Percentiles rank a stretch among this genome's conserved stretches.
Conservation (phyloP, 2,329 filamentous ascomycete species). For the Knufia petricola region DNA sequence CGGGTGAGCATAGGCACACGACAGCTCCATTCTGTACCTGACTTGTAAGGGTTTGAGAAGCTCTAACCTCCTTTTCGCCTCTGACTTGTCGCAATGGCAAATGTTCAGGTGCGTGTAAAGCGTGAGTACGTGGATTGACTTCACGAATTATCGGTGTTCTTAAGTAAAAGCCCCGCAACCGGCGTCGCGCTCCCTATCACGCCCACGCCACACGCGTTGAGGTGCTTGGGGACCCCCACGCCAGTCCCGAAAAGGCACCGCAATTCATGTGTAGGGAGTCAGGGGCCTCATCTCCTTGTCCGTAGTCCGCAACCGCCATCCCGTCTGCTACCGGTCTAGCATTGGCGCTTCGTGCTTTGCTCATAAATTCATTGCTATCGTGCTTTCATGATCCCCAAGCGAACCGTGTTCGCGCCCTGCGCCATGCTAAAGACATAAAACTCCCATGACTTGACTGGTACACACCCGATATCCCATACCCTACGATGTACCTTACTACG, state of each 20-base stretch:
- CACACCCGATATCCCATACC: too few species aligned
- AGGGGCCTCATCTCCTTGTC: too few species aligned
- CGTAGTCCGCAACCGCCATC: too few species aligned
- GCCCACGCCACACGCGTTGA: not conserved
- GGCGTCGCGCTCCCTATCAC: not conserved
- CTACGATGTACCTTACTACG: constrained; percentile 10
- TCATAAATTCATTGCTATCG: not conserved
- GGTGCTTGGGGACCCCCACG: constrained; percentile 1
- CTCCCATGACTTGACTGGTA: too few species aligned
- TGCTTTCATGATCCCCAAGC: not conserved
- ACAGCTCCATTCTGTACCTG: not conserved
- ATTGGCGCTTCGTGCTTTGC: not conserved
- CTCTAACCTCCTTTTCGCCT: not conserved
- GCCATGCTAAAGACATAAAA: not conserved
- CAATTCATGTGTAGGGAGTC: too few species aligned
- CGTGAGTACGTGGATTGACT: not conserved
- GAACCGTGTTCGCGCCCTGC: not conserved
- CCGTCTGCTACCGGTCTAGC: too few species aligned
- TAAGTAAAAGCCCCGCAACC: constrained; percentile 7
- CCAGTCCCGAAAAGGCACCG: not conserved
- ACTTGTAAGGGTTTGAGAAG: not conserved
- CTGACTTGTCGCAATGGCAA: not conserved
- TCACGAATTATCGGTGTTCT: not conserved
- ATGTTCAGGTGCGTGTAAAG: not conserved
- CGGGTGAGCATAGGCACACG: constrained; percentile 1